Percentiles rank a stretch among this genome's conserved stretches.
Evolutionary conservation across 2,329 filamentous ascomycete genomes (phyloP).

Genomic region (Tolypocladium amazonense): DNA sequence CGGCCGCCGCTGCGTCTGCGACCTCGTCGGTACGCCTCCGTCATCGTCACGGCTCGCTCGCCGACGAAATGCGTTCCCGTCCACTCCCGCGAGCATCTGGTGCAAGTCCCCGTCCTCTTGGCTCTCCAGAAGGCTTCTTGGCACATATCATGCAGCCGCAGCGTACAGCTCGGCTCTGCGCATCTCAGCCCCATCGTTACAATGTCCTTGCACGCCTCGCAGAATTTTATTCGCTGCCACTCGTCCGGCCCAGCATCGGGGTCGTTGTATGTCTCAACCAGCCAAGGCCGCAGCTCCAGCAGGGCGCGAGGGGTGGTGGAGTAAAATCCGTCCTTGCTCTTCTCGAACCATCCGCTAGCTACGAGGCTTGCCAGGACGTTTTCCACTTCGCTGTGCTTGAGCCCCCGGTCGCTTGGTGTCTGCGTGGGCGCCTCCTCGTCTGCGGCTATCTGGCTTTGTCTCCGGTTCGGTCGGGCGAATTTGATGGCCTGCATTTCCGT

Average conservation of each 20-base stretch:
- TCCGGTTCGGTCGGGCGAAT: constrained; percentile 43
- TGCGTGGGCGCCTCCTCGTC: constrained; percentile 21
- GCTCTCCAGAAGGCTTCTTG: constrained; percentile 62
- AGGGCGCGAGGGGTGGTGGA: constrained; percentile 65
- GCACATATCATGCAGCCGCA: constrained; percentile 70
- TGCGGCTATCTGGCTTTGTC: constrained; percentile 18
- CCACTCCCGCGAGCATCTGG: constrained; percentile 46
- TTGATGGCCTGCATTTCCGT: constrained; percentile 70
- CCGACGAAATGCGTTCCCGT: constrained; percentile 39
- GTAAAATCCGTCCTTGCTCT: constrained; percentile 62
- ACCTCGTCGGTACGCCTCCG: constrained; percentile 36
- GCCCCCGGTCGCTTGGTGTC: constrained; percentile 34
- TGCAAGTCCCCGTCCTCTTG: constrained; percentile 52
- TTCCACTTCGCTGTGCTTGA: constrained; percentile 74
- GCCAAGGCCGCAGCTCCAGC: constrained; percentile 75
- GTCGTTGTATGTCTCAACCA: constrained; percentile 86
- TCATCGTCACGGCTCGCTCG: constrained; percentile 44
- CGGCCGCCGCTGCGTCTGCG: constrained; percentile 23
- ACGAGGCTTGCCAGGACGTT: constrained; percentile 58
- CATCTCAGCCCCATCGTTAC: constrained; percentile 79
- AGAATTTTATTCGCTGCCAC: constrained; percentile 72
- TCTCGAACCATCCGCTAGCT: constrained; percentile 75
- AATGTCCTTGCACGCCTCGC: constrained; percentile 80
- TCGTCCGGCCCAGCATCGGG: constrained; percentile 46
- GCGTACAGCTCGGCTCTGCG: constrained; percentile 52